phyloP scores from a whole-genome alignment of 768 basidiomycete genomes.

The Lactifluus hygrophoroides region DNA sequence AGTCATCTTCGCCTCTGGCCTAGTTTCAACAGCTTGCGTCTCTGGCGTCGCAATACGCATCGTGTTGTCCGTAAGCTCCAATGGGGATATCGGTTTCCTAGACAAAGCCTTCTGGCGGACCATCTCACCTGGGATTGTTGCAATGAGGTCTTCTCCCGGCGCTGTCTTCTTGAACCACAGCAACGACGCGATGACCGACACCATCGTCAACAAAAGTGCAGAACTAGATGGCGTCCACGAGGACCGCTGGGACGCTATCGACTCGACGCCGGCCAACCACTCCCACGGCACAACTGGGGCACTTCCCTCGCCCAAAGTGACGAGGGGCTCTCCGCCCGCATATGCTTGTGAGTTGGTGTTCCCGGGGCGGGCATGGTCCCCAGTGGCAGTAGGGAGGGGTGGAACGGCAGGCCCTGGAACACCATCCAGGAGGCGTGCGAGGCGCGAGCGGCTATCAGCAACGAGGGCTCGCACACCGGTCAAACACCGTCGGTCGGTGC shows the following conservation, averaged over 20 bases:
- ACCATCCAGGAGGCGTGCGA: conserved; percentile 52
- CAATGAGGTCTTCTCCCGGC: not conserved
- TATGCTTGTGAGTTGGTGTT: conserved; percentile 12
- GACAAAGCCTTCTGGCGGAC: not conserved
- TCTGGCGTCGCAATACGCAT: not conserved
- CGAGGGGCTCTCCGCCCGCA: not conserved
- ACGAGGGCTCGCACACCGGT: conserved; percentile 53
- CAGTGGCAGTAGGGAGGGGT: conserved; percentile 15
- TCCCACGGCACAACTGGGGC: not conserved
- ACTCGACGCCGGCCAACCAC: conserved; percentile 1
- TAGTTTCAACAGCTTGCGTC: not conserved
- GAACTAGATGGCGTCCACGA: conserved; percentile 7
- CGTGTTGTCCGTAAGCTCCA: not conserved
- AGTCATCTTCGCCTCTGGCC: not conserved
- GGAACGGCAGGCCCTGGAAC: conserved; percentile 29
- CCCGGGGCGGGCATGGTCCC: conserved; percentile 27
- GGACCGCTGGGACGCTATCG: not conserved
- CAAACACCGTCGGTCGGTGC: conserved; percentile 46
- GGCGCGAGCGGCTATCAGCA: conserved; percentile 32
- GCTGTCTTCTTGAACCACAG: conserved; percentile 5
- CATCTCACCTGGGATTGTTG: not conserved
- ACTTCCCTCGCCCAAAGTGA: not conserved
- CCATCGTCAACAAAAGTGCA: conserved; percentile 2
- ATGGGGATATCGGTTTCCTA: not conserved
- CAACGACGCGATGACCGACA: not conserved